Evolutionary conservation across 106 monocot species (phyloP).

Genomic region (Dendrobium catenatum): DNA sequence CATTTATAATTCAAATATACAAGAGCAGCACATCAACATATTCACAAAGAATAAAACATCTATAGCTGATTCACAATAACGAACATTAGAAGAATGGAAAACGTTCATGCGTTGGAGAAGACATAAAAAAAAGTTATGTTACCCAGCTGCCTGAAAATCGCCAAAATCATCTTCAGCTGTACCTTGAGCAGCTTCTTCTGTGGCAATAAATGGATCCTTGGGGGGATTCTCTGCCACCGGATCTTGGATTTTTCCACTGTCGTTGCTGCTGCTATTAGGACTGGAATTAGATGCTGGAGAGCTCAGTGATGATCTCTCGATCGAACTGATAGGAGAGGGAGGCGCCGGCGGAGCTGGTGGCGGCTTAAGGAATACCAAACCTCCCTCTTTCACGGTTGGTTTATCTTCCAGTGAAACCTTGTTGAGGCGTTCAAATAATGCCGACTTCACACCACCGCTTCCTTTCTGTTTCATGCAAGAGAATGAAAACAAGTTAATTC

Average conservation of each 20-base stretch:
- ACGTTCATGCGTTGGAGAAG: neutral
- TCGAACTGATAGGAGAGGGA: conserved; percentile 37
- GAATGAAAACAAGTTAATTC: neutral
- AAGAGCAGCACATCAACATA: neutral
- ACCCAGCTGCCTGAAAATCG: conserved; percentile 74
- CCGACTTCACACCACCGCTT: conserved; percentile 27
- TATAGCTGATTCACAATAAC: neutral
- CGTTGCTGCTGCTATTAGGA: neutral
- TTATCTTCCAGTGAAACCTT: conserved; percentile 51
- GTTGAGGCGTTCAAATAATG: conserved; percentile 52
- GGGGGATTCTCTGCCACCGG: conserved; percentile 14
- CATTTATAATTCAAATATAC: conserved; percentile 1
- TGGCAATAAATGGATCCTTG: conserved; percentile 8
- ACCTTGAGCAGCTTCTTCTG: conserved; percentile 27
- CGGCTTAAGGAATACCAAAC: conserved; percentile 35
- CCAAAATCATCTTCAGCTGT: conserved; percentile 81
- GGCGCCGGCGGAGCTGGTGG: conserved; percentile 85
- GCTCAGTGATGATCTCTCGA: conserved; percentile 22
- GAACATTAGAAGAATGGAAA: neutral
- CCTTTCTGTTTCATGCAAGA: conserved; percentile 43
- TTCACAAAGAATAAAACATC: neutral
- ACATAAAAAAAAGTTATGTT: neutral
- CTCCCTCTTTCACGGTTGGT: conserved; percentile 26
- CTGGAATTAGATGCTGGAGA: conserved; percentile 13
- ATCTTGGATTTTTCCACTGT: neutral